phyloP scores from a whole-genome alignment of 1,284 basidiomycete genomes.

The Laetiporus sulphureus region DNA sequence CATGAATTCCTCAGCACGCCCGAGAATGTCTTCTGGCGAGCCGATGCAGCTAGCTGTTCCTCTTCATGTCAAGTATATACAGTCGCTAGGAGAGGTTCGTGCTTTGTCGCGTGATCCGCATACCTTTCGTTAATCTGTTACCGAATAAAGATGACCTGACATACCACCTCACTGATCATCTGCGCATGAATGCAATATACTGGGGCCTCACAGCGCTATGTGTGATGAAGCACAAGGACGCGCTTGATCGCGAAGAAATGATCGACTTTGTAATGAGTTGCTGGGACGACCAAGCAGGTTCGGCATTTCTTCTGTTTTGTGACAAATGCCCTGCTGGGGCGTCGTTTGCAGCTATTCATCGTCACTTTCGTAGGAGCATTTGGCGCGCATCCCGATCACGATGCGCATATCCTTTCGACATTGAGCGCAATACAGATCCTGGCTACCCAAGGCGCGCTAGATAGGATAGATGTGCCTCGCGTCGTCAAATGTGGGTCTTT shows the following conservation, averaged over 20 bases:
- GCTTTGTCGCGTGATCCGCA: background rate
- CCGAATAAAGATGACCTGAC: slow-evolving; percentile 83
- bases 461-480: slow-evolving; percentile 62
- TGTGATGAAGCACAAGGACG: slow-evolving; percentile 74
- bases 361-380: slow-evolving; percentile 82
- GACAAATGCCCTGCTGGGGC: too few relatives aligned
- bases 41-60: slow-evolving; percentile 15
- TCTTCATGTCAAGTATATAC: slow-evolving; percentile 27
- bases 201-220: slow-evolving; percentile 91
- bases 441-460: slow-evolving; percentile 77
- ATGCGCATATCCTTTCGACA: slow-evolving; percentile 85
- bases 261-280: slow-evolving; percentile 89
- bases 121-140: background rate
- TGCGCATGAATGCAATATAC: slow-evolving; percentile 94
- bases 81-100: slow-evolving; percentile 25
- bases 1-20: too few relatives aligned
- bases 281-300: slow-evolving; percentile 88
- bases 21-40: too few relatives aligned
- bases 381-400: slow-evolving; percentile 89
- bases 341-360: too few relatives aligned
- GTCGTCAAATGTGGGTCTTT: slow-evolving; percentile 68
- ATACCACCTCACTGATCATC: slow-evolving; percentile 91
- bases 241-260: slow-evolving; percentile 78
- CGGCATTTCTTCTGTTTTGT: slow-evolving; percentile 4
- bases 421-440: slow-evolving; percentile 92